Evolutionary conservation across 2,329 filamentous ascomycete genomes (phyloP).

Genomic region (Aureobasidium sp.): DNA sequence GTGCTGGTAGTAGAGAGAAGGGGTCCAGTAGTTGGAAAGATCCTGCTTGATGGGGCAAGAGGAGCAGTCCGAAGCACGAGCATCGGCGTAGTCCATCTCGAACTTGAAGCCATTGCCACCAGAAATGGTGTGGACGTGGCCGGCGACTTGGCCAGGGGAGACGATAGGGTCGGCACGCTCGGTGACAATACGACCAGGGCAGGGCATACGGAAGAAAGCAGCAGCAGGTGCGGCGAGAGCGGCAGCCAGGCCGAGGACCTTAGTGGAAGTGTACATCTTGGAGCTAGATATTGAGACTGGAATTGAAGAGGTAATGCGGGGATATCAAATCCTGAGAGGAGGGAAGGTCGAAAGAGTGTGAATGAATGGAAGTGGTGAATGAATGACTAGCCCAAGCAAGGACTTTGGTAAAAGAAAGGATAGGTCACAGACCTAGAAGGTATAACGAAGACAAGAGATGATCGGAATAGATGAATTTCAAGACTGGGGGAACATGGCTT

Average conservation of each 20-base stretch:
- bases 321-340: conserved; percentile 12
- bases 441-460: neutral
- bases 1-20: conserved; percentile 57
- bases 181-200: conserved; percentile 51
- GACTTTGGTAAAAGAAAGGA: conserved; percentile 11
- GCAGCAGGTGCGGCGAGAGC: conserved; percentile 37
- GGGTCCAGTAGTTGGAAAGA: conserved; percentile 69
- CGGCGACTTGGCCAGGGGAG: conserved; percentile 47
- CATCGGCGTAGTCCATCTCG: conserved; percentile 50
- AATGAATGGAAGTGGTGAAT: conserved; percentile 9
- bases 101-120: conserved; percentile 60
- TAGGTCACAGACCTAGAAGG: conserved; percentile 14
- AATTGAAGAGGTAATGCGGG: neutral
- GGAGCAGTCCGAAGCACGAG: conserved; percentile 56
- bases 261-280: conserved; percentile 12
- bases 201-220: conserved; percentile 63
- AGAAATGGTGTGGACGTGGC: conserved; percentile 61
- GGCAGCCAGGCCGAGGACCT: conserved; percentile 15
- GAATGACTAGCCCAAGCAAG: conserved; percentile 5
- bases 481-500: conserved; percentile 3
- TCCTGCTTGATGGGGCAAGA: conserved; percentile 61
- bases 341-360: conserved; percentile 2
- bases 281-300: neutral
- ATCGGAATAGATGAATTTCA: conserved; percentile 2
- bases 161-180: conserved; percentile 60